Evolutionary conservation across 371 early-diverging fungal genomes (phyloP), one percentile per base, ranked within the genome.

Genomic region (Lichtheimia ornata): DNA sequence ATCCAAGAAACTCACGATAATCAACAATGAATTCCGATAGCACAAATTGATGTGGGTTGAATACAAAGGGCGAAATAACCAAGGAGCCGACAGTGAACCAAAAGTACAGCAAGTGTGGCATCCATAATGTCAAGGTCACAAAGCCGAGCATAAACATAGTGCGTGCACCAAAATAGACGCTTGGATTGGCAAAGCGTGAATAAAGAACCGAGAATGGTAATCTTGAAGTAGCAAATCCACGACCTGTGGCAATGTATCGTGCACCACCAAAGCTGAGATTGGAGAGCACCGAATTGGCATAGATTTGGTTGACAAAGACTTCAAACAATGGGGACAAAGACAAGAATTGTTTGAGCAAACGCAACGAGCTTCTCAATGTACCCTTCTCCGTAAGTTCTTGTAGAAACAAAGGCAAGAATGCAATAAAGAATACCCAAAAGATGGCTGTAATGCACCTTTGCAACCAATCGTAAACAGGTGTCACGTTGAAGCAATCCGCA

Each of bases 331-430:
- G 93, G 3, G 93, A 91, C 28, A 94, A 72, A 11, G 93, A 93
- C 52, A 92, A 58, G 42, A 96, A 83, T 58, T 95, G 94, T 71
- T 91, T 93, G 55, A 86, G 77, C 11, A 94, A 73, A n/a, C 95
- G 87, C 28, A 76, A 65, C 2, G 89, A 68, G 24, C 91, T 88
- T 22, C 91, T 82, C 5, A 75, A 68, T 50, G 95, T 86, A 1
- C 95, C 96, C 52, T 90, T 91, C 66, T 96, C 96, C 9, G 91
- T 89, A 14, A 93, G 73, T 66, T 92, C 88, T 79, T 95, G 96
- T 60, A 92, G 66, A 63, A 94, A 91, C 43, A 96, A 63, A 4
- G 96, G 95, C 63, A 96, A 61, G 71, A 93, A 96, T 6, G 91
- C 84, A 59, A 95, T 88, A 59, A 92, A 84, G 61, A 91, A 86